Conservation (phyloP, 257 asterid genomes). For the Voacanga thouarsii region DNA sequence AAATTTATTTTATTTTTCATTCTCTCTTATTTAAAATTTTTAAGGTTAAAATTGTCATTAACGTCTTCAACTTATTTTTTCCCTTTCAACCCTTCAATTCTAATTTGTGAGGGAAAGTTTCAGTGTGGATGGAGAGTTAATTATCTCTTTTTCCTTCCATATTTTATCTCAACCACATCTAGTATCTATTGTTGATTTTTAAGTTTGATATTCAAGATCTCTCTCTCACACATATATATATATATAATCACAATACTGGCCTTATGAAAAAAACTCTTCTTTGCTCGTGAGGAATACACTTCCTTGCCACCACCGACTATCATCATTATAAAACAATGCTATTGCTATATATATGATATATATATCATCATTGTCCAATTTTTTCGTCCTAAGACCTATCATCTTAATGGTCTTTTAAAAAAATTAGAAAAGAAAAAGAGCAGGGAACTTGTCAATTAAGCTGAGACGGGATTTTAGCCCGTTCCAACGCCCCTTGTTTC, state of each 20-base stretch:
- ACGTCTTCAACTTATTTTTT: too few species aligned
- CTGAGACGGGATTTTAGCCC: constrained; percentile 22
- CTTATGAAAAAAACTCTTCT: neutral
- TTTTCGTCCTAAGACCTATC: neutral
- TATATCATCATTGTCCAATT: constrained; percentile 18
- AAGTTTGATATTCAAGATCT: neutral
- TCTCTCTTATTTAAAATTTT: too few species aligned
- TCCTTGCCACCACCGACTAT: constrained; percentile 28
- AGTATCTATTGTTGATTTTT: too few species aligned
- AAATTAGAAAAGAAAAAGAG: neutral
- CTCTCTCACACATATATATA: too few species aligned
- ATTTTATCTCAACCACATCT: too few species aligned
- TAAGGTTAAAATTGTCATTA: too few species aligned
- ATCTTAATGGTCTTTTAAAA: neutral
- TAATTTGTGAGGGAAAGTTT: too few species aligned
- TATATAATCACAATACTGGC: neutral
- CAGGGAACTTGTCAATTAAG: neutral
- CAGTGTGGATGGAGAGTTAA: too few species aligned
- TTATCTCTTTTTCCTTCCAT: too few species aligned
- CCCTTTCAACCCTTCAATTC: too few species aligned
- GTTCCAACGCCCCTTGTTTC: constrained; percentile 7
- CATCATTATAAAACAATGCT: constrained; percentile 26
- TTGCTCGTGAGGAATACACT: constrained; percentile 19
- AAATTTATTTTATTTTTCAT: too few species aligned
- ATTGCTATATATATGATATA: neutral